Evolutionary conservation across 1,284 basidiomycete species (phyloP), one percentile per base, ranked within the genome.

Genomic region (Moesziomyces aphidis): DNA sequence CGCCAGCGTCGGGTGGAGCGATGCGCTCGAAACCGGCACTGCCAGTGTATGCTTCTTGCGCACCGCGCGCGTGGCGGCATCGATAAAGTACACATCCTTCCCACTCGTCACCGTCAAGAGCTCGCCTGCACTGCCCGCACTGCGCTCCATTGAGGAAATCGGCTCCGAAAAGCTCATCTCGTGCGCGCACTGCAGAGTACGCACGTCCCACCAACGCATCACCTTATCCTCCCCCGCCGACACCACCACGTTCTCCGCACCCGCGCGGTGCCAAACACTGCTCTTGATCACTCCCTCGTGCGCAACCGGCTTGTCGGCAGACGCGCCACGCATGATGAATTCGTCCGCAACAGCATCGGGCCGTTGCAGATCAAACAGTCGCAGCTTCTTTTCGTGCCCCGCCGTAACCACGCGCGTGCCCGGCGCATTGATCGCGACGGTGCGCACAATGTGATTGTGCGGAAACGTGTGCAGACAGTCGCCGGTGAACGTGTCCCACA

Each of bases 361-460:
- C 11, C 68, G 24, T 19, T 64, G 53, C 43, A 99, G 88, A 86
- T 98, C 94, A 85, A 97, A 99, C 81, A 98, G 90, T 61, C 96
- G 89, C 59, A 97, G 91, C 87, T 95, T 97, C 89, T 97, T 98
- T 86, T 99, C 97, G 87, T 97, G 92, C 1, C 96, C 96, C 46
- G 94, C 95, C n/a, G 93, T 94, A 58, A 96, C 87, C 58, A 95
- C 88, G 83, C 90, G 90, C 4, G 88, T 87, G 13, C 89, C 87
- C 50, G 86, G 86, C 10, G 90, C 89, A 11, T 93, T 91, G 73
- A 98, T 87, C 15, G 95, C 95, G 44, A 97, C 94, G 44, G 92
- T 93, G 73, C 95, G 92, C 76, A 99, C 96, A 84, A 99, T 99
- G 86, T 99, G 97, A 84, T 96, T 93, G 86, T 99, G 96, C 22